Evolutionary conservation across 768 basidiomycete species (phyloP).

Genomic region (Basidioascus undulatus): DNA sequence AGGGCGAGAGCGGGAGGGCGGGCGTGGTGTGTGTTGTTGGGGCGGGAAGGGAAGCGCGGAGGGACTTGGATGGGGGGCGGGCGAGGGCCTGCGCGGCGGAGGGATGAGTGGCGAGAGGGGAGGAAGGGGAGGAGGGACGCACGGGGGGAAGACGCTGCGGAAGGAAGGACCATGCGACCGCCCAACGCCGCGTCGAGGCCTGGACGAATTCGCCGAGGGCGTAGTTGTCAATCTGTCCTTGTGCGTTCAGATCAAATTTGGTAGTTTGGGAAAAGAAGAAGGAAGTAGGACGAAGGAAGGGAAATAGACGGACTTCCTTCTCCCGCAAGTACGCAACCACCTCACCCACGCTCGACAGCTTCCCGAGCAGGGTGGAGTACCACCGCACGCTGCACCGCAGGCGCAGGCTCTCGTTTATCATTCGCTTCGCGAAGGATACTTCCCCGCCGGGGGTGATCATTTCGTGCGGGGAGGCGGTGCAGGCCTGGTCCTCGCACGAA

Average conservation of each 20-base stretch:
- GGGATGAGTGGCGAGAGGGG: conserved; percentile 18
- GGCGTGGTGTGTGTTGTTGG: no score
- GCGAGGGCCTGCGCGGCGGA: conserved; percentile 21
- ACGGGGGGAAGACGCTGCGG: conserved; percentile 52
- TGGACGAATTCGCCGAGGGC: conserved; percentile 60
- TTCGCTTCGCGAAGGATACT: conserved; percentile 41
- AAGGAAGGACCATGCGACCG: conserved; percentile 59
- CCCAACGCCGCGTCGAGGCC: conserved; percentile 80
- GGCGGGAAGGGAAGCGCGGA: no score
- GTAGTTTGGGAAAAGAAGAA: neutral
- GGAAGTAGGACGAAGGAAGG: neutral
- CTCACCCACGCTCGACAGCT: conserved; percentile 41
- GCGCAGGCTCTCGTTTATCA: conserved; percentile 47
- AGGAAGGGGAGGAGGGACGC: conserved; percentile 15
- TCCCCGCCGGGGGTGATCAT: conserved; percentile 83
- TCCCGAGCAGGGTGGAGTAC: conserved; percentile 87
- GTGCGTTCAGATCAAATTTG: neutral
- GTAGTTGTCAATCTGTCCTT: conserved; percentile 54
- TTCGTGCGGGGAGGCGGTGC: conserved; percentile 65
- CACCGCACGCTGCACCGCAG: conserved; percentile 43
- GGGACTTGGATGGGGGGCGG: conserved; percentile 32
- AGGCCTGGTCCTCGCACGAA: conserved; percentile 28
- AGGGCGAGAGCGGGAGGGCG: conserved; percentile 22
- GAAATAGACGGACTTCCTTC: conserved; percentile 20
- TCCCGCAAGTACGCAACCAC: conserved; percentile 33